These are phyloP conservation scores for Kondoa malvinella DNA, from an alignment of 768 basidiomycete genomes.

Conservation along the genomic window DNA sequence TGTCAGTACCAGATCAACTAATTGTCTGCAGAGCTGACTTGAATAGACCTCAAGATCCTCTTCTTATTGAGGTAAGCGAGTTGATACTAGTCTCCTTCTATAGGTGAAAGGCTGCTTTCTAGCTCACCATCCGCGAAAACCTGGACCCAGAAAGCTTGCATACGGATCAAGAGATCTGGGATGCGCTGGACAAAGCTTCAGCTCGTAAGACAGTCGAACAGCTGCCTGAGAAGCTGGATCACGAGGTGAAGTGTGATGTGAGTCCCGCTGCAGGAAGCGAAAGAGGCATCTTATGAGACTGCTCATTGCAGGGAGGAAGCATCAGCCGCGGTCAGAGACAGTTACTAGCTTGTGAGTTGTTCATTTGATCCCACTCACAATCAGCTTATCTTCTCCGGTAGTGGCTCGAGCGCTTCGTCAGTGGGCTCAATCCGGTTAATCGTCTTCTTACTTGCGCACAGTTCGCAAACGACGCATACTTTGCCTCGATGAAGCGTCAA, in stretches of 20 bases:
- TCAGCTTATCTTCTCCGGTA: too few relatives aligned
- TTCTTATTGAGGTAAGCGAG: background rate
- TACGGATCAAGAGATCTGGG: constrained; percentile 71
- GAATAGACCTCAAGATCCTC: background rate
- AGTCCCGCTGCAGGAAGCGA: too few relatives aligned
- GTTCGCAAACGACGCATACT: background rate
- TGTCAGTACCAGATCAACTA: too few relatives aligned
- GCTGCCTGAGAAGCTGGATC: constrained; percentile 16
- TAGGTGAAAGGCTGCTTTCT: too few relatives aligned
- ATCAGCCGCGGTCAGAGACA: background rate
- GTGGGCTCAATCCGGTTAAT: background rate
- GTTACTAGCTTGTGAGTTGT: too few relatives aligned
- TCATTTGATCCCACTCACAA: too few relatives aligned
- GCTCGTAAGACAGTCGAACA: constrained; percentile 18
- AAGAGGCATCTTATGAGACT: too few relatives aligned
- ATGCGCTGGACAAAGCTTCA: constrained; percentile 51
- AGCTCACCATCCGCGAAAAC: constrained; percentile 53
- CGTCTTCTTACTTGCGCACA: background rate
- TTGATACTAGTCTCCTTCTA: too few relatives aligned
- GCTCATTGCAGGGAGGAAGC: background rate
- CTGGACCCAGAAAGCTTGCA: constrained; percentile 68
- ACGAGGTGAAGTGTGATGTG: too few relatives aligned
- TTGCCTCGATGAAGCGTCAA: constrained; percentile 1
- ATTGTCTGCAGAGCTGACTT: too few relatives aligned
- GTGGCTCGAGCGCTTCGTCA: background rate